phyloP scores from a whole-genome alignment of 2,329 filamentous ascomycete species.

The Aspergillus sp. region DNA sequence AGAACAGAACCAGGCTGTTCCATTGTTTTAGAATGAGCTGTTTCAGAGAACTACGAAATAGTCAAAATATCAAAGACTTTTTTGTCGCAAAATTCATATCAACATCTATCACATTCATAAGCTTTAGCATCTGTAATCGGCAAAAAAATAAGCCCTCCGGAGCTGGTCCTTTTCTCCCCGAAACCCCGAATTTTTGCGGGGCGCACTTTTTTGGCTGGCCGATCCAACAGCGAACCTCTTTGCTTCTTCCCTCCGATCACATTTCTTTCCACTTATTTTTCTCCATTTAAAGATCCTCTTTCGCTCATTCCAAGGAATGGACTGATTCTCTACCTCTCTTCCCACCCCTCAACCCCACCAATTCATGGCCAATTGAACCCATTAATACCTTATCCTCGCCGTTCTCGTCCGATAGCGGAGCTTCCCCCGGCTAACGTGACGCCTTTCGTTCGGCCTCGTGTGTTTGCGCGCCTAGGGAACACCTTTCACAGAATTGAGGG shows the following conservation, averaged over 20 bases:
- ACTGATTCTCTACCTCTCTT: background rate
- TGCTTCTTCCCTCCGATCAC: constrained; percentile 2
- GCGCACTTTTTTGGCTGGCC: constrained; percentile 3
- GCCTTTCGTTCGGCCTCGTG: no score
- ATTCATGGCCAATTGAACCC: background rate
- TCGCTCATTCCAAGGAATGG: no score
- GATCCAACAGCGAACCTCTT: constrained; percentile 1
- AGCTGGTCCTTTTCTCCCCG: constrained; percentile 16
- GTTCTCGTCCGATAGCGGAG: constrained; percentile 10
- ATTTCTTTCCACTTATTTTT: background rate
- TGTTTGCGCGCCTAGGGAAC: no score
- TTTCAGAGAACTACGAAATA: constrained; percentile 2
- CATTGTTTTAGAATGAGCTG: constrained; percentile 4
- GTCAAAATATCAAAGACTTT: background rate
- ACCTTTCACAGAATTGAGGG: background rate
- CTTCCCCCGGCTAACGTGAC: background rate
- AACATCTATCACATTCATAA: no score
- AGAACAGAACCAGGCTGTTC: constrained; percentile 3
- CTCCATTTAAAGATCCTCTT: background rate
- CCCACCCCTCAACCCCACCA: background rate
- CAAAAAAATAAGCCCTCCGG: constrained; percentile 4
- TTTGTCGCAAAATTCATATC: no score
- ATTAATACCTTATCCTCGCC: background rate
- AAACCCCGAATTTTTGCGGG: constrained; percentile 11
- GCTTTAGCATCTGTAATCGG: no score